Evolutionary conservation across 2,329 filamentous ascomycete species (phyloP).

Genomic region (Bretziella fagacearum): DNA sequence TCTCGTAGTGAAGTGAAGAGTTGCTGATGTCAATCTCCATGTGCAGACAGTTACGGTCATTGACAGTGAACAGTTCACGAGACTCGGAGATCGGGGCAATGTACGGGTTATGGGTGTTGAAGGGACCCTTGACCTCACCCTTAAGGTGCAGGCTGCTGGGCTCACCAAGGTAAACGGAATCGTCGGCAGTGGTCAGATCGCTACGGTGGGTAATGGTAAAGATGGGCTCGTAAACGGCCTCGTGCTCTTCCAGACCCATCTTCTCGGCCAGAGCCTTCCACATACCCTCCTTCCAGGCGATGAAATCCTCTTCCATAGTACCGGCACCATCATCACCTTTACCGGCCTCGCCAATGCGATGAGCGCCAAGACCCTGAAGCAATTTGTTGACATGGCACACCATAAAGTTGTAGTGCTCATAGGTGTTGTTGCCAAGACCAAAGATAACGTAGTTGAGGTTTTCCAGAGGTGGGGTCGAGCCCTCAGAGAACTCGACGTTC

Average conservation of each 20-base stretch:
- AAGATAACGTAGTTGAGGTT: slow-evolving; percentile 91
- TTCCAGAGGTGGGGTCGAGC: slow-evolving; percentile 52
- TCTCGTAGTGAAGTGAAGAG: slow-evolving; percentile 84
- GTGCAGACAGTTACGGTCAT: slow-evolving; percentile 88
- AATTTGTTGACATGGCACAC: slow-evolving; percentile 78
- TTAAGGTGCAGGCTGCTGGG: slow-evolving; percentile 93
- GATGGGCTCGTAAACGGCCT: slow-evolving; percentile 86
- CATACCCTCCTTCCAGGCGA: slow-evolving; percentile 99
- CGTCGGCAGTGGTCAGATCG: slow-evolving; percentile 53
- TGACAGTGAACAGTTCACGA: slow-evolving; percentile 74
- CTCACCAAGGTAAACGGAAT: slow-evolving; percentile 84
- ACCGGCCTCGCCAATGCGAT: slow-evolving; percentile 70
- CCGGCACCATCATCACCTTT: slow-evolving; percentile 96
- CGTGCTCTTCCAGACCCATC: slow-evolving; percentile 84
- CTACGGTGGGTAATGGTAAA: slow-evolving; percentile 68
- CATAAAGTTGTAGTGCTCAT: slow-evolving; percentile 99
- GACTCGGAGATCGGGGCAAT: slow-evolving; percentile 88
- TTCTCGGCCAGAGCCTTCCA: slow-evolving; percentile 70
- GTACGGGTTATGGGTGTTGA: slow-evolving; percentile 92
- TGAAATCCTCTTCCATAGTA: slow-evolving; percentile 98
- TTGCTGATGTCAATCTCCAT: slow-evolving; percentile 84
- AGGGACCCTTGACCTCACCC: slow-evolving; percentile 67
- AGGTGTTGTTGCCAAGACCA: slow-evolving; percentile 96
- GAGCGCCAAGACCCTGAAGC: slow-evolving; percentile 65
- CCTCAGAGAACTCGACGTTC: slow-evolving; percentile 63